Percentiles rank a stretch among this genome's conserved stretches.
phyloP scores from a whole-genome alignment of 2,329 filamentous ascomycete genomes.

The Cordyceps javanica region DNA sequence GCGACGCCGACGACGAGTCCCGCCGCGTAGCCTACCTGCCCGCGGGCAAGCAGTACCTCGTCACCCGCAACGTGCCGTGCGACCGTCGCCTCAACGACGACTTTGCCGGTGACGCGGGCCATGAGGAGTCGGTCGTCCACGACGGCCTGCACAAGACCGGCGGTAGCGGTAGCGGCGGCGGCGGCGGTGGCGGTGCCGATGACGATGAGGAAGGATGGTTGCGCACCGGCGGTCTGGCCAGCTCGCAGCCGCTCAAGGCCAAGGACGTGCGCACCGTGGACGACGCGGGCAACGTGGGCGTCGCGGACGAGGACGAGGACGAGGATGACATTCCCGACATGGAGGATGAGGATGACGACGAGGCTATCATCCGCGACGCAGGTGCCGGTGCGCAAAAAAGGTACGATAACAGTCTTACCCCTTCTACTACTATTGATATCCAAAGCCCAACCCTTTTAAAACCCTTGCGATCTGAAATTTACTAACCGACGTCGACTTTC shows the following conservation, averaged over 20 bases:
- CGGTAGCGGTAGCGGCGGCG: constrained; percentile 34
- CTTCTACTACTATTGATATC: not conserved
- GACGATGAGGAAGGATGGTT: constrained; percentile 86
- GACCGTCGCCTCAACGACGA: constrained; percentile 86
- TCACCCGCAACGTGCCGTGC: constrained; percentile 92
- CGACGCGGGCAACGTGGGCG: constrained; percentile 79
- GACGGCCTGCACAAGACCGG: constrained; percentile 53
- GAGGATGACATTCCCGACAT: constrained; percentile 92
- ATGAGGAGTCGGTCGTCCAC: constrained; percentile 78
- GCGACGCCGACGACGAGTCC: constrained; percentile 73
- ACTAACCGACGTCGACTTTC: not conserved
- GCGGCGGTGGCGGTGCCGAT: constrained; percentile 34
- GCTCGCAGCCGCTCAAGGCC: constrained; percentile 68
- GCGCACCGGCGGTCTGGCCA: constrained; percentile 73
- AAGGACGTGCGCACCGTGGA: constrained; percentile 83
- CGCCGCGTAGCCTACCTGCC: constrained; percentile 80
- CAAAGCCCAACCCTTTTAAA: too few relatives aligned
- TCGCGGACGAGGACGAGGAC: constrained; percentile 56
- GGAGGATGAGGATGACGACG: constrained; percentile 96
- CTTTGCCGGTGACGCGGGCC: constrained; percentile 81
- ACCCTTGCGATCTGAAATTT: too few relatives aligned
- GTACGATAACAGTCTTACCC: constrained; percentile 25
- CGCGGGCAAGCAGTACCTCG: constrained; percentile 85
- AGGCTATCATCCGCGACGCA: constrained; percentile 86
- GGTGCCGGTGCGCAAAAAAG: constrained; percentile 40